These are phyloP conservation scores for Penicillium sp. DNA, from an alignment of 2,329 filamentous ascomycete genomes.

Conservation along the genomic window DNA sequence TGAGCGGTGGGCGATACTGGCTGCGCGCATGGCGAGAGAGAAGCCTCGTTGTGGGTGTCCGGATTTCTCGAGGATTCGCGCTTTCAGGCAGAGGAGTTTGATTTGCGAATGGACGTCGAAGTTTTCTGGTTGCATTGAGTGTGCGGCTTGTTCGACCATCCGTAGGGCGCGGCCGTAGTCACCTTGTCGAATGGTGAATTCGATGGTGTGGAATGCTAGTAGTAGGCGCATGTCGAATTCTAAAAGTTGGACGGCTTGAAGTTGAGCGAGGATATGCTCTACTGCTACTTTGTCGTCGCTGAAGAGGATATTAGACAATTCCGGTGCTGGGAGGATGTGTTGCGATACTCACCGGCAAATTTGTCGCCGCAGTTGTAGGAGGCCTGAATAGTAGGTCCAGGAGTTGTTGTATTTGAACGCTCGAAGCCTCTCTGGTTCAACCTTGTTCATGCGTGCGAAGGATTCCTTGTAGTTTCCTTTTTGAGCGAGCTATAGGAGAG, in stretches of 20 bases:
- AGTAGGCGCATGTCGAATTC: constrained; percentile 66
- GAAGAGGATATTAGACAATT: constrained; percentile 21
- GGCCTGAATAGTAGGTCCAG: constrained; percentile 47
- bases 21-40: constrained; percentile 74
- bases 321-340: not conserved
- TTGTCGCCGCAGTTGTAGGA: constrained; percentile 47
- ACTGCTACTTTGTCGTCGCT: constrained; percentile 63
- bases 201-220: constrained; percentile 63
- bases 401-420: constrained; percentile 76
- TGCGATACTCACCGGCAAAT: constrained; percentile 44
- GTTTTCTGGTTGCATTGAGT: constrained; percentile 57
- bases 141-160: constrained; percentile 57
- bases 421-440: constrained; percentile 66
- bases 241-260: constrained; percentile 56
- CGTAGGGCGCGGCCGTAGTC: constrained; percentile 59
- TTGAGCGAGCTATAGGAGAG: constrained; percentile 55
- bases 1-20: constrained; percentile 72
- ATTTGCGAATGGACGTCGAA: constrained; percentile 71
- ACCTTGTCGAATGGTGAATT: constrained; percentile 60
- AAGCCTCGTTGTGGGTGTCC: constrained; percentile 76
- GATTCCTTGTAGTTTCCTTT: constrained; percentile 74
- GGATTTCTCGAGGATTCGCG: constrained; percentile 68
- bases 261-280: constrained; percentile 60
- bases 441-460: constrained; percentile 60
- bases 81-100: constrained; percentile 73